Evolutionary conservation across 2,329 filamentous ascomycete genomes (phyloP).

Genomic region (Colletotrichum eleusines): DNA sequence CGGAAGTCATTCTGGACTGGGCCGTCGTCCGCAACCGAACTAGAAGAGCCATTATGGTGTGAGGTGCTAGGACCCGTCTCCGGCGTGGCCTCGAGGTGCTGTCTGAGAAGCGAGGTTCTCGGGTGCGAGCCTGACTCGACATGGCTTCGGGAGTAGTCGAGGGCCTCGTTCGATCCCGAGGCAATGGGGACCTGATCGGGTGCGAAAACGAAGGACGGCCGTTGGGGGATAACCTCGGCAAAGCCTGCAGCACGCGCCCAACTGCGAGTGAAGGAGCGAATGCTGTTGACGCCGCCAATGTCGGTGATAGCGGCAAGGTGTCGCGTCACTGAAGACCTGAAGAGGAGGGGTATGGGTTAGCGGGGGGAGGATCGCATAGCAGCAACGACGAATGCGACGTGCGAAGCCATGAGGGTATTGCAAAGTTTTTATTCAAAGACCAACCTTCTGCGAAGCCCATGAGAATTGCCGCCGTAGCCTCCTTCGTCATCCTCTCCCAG

Average conservation of each 20-base stretch:
- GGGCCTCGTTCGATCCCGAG: slow-evolving; percentile 49
- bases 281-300: slow-evolving; percentile 91
- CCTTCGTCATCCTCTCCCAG: slow-evolving; percentile 55
- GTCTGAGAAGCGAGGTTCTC: slow-evolving; percentile 61
- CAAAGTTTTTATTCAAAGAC: slow-evolving; percentile 14
- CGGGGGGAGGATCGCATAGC: slow-evolving; percentile 43
- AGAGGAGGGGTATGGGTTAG: slow-evolving; percentile 23
- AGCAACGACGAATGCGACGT: slow-evolving; percentile 26
- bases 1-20: slow-evolving; percentile 49
- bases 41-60: slow-evolving; percentile 35
- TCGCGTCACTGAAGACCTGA: slow-evolving; percentile 70
- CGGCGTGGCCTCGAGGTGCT: slow-evolving; percentile 60
- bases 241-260: slow-evolving; percentile 94
- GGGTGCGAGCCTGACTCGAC: slow-evolving; percentile 52
- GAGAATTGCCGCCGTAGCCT: slow-evolving; percentile 45
- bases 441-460: slow-evolving; percentile 53
- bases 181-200: slow-evolving; percentile 65
- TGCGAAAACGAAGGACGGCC: slow-evolving; percentile 77
- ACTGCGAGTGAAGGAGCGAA: slow-evolving; percentile 91
- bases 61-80: slow-evolving; percentile 29
- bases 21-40: slow-evolving; percentile 37
- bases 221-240: slow-evolving; percentile 85
- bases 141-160: slow-evolving; percentile 57
- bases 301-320: slow-evolving; percentile 72
- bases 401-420: not conserved